Evolutionary conservation across 306 rosid genomes (phyloP), one percentile per base, ranked within the genome.

Genomic region (Begonia loranthoides): DNA sequence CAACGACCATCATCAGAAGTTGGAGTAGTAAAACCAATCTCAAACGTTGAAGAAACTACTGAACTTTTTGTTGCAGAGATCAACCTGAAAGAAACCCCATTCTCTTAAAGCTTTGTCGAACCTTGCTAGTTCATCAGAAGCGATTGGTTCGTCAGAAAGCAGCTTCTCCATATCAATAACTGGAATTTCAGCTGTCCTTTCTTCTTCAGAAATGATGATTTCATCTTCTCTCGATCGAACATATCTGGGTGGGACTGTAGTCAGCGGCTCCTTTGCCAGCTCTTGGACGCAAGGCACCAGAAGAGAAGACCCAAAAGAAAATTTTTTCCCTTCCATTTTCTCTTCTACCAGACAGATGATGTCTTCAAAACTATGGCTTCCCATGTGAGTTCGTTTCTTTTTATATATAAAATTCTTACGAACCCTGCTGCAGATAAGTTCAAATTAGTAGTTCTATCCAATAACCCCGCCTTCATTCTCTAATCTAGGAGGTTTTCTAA

Each of bases 11-110:
- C 36, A 17, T 44, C 14, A 44, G 48, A 4, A 14, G 13, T 12
- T 10, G 13, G 45, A 41, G 13, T 13, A 3, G 51, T 5, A 1
- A n/a, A 48, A 10, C 51, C 51, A 10, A 48, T 3, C 17, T 48
- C 51, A 48, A 48, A 5, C 14, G 1, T n/a, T 28, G 36, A 28
- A 17, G 8, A 15, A 16, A 17, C 17, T n/a, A 47, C 9, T 47
- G 15, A 14, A 15, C 15, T n/a, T n/a, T n/a, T n/a, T n/a, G n/a
- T 8, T 13, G 6, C 15, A 13, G 51, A 47, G 10, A 22, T 0
- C 4, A 19, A 72, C 79, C 76, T 72, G 79, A 12, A 72, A 47
- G 64, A 76, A 77, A 24, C 83, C 79, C 83, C 83, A 73, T 2
- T 73, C 57, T 61, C 50, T 53, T 66, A 76, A 72, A 50, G 66